Evolutionary conservation across 2,329 filamentous ascomycete genomes (phyloP).

Genomic region (Eutypa lata): DNA sequence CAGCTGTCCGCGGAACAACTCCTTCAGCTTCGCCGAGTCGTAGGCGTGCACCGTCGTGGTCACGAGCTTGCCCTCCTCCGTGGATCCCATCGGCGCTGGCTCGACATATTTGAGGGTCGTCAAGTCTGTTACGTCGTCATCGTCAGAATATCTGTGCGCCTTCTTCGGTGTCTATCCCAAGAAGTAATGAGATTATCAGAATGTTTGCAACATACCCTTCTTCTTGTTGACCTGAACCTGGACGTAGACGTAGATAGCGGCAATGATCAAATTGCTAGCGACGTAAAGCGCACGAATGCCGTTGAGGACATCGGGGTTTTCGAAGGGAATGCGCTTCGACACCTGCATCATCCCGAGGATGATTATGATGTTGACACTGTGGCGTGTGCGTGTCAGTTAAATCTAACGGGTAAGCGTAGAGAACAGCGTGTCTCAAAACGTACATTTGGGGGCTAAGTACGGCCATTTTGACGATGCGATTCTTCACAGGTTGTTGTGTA

Average conservation of each 20-base stretch:
- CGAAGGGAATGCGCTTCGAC: conserved; percentile 91
- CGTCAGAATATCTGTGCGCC: conserved; percentile 3
- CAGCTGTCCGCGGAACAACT: conserved; percentile 82
- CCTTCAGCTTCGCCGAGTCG: conserved; percentile 81
- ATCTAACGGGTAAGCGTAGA: background rate
- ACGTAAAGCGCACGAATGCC: conserved; percentile 53
- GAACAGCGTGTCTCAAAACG: conserved; percentile 24
- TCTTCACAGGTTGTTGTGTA: background rate
- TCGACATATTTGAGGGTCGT: conserved; percentile 99
- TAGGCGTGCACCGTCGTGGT: conserved; percentile 97
- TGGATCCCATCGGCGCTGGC: conserved; percentile 86
- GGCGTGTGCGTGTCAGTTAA: conserved; percentile 23
- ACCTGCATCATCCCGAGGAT: conserved; percentile 98
- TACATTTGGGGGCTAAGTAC: conserved; percentile 63
- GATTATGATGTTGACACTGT: conserved; percentile 87
- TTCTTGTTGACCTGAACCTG: conserved; percentile 87
- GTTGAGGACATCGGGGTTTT: conserved; percentile 67
- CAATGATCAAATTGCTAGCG: conserved; percentile 75
- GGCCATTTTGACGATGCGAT: conserved; percentile 50
- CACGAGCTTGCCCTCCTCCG: conserved; percentile 92
- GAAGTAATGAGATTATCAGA: background rate
- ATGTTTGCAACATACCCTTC: conserved; percentile 67
- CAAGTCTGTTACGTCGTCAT: conserved; percentile 60
- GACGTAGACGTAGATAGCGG: conserved; percentile 79
- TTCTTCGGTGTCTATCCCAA: too few relatives aligned